Percentiles rank a stretch among this genome's conserved stretches.
Evolutionary conservation across 169 alveolate genomes (phyloP).

Genomic region (Plasmodium billcollinsi): DNA sequence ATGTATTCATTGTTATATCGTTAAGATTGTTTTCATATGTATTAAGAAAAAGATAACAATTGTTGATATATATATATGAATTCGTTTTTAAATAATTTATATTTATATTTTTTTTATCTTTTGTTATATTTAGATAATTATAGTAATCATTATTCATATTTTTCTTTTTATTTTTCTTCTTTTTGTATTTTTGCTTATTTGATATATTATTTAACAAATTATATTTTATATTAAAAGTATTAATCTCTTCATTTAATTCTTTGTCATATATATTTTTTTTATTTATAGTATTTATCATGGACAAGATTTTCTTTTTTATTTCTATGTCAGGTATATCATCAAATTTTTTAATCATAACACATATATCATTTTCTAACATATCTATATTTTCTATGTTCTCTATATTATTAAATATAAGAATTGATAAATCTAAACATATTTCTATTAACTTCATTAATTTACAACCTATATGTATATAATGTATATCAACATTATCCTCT

Average conservation of each 20-base stretch:
- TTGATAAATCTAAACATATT: conserved; percentile 32
- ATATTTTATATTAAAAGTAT: not conserved
- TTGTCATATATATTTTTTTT: not conserved
- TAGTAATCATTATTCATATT: conserved; percentile 15
- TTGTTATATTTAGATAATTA: conserved; percentile 41
- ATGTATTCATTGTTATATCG: not conserved
- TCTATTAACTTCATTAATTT: conserved; percentile 44
- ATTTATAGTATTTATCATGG: conserved; percentile 14
- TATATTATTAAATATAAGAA: conserved; percentile 8
- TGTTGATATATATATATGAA: conserved; percentile 47
- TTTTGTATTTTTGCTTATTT: no score
- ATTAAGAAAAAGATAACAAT: conserved; percentile 14
- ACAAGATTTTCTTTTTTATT: conserved; percentile 48
- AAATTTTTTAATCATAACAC: conserved; percentile 10
- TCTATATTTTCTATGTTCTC: conserved; percentile 2
- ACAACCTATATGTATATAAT: conserved; percentile 35
- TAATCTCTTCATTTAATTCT: conserved; percentile 11
- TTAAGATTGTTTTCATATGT: not conserved
- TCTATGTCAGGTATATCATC: conserved; percentile 62
- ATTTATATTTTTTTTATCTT: conserved; percentile 41
- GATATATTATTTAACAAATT: no score
- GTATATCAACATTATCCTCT: not conserved
- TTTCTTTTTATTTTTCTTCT: conserved; percentile 2
- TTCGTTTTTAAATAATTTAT: conserved; percentile 15
- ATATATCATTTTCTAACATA: conserved; percentile 1